Conservation (phyloP, 768 basidiomycete genomes). For the Crucibulum laeve region DNA sequence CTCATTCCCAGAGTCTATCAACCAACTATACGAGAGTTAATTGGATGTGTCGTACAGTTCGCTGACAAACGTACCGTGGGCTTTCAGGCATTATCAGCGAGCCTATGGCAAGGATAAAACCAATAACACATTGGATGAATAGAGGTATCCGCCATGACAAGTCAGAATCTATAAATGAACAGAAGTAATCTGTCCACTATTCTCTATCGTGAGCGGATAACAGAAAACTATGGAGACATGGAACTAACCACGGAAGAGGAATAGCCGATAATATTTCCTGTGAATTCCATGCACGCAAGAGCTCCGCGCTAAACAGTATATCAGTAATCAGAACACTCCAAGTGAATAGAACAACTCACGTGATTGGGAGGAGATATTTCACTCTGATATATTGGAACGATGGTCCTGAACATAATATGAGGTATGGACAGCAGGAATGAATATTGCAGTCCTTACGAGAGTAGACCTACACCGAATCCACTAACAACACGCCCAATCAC, state of each 20-base stretch:
- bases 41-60: too few species aligned
- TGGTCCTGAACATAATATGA: constrained; percentile 53
- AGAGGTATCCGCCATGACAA: constrained; percentile 86
- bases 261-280: constrained; percentile 84
- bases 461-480: constrained; percentile 86
- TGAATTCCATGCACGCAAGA: constrained; percentile 89
- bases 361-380: constrained; percentile 92
- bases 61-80: constrained; percentile 83
- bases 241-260: constrained; percentile 77
- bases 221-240: too few species aligned
- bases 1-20: constrained; percentile 85
- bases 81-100: constrained; percentile 82
- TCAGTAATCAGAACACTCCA: constrained; percentile 19
- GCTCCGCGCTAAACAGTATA: constrained; percentile 58
- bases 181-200: constrained; percentile 92
- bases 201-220: constrained; percentile 10
- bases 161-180: constrained; percentile 78
- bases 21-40: constrained; percentile 54
- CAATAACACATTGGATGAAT: constrained; percentile 79
- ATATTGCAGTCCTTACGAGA: constrained; percentile 53
- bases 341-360: constrained; percentile 34
- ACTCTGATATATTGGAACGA: constrained; percentile 92
- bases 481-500: constrained; percentile 77
- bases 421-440: neutral
- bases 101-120: constrained; percentile 69